phyloP scores from a whole-genome alignment of 345 rosid genomes.

The Streptanthus diversifolius region DNA sequence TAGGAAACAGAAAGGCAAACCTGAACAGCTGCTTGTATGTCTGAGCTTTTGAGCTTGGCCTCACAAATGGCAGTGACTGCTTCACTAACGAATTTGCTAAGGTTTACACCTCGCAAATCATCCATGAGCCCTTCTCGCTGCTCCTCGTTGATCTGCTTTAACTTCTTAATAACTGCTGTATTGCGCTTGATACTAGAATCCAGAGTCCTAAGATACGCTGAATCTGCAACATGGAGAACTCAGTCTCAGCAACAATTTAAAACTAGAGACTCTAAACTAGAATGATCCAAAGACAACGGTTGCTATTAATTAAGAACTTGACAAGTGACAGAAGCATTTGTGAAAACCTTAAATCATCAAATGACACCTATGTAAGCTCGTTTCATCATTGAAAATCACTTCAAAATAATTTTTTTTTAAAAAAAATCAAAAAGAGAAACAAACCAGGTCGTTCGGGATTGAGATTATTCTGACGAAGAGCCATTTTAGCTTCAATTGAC shows the following conservation, averaged over 20 bases:
- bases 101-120: conserved; percentile 72
- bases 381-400: neutral
- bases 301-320: neutral
- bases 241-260: conserved; percentile 28
- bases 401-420: too few species aligned
- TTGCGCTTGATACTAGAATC: conserved; percentile 95
- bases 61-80: conserved; percentile 94
- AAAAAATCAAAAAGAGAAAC: conserved; percentile 1
- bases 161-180: conserved; percentile 88
- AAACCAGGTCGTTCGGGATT: conserved; percentile 95
- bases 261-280: conserved; percentile 7
- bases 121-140: conserved; percentile 87
- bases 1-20: conserved; percentile 36
- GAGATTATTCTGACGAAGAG: conserved; percentile 90
- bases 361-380: neutral
- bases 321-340: neutral
- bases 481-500: conserved; percentile 67
- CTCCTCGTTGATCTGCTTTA: conserved; percentile 93
- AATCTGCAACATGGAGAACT: conserved; percentile 48
- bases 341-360: neutral
- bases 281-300: neutral
- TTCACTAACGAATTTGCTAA: conserved; percentile 95
- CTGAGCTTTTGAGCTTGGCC: conserved; percentile 87
- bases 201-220: conserved; percentile 78
- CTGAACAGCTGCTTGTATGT: conserved; percentile 95